Evolutionary conservation across 1,284 basidiomycete species (phyloP).

Genomic region (Amylostereum chailletii): DNA sequence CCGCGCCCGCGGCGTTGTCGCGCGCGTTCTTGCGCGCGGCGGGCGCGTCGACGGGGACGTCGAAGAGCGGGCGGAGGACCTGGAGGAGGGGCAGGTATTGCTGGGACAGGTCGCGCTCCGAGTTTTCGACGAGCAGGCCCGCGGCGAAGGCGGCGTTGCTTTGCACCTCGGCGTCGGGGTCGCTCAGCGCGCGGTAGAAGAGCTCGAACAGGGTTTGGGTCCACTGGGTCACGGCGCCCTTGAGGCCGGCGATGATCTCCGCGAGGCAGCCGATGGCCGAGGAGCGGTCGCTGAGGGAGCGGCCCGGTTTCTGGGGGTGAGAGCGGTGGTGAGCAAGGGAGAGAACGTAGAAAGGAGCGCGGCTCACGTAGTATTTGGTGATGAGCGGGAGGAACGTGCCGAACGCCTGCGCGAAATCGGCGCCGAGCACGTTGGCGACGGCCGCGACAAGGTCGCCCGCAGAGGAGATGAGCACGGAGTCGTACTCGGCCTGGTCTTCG

Average conservation of each 20-base stretch:
- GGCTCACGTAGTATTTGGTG: slow-evolving; percentile 84
- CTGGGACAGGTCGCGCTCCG: slow-evolving; percentile 72
- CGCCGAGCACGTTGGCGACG: slow-evolving; percentile 79
- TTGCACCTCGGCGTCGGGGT: slow-evolving; percentile 86
- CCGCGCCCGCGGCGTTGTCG: slow-evolving; percentile 94
- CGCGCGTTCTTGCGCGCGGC: slow-evolving; percentile 74
- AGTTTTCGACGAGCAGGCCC: slow-evolving; percentile 89
- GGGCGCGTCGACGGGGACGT: slow-evolving; percentile 50
- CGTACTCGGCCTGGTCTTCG: slow-evolving; percentile 91
- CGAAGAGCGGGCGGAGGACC: slow-evolving; percentile 81
- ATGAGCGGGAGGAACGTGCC: slow-evolving; percentile 84
- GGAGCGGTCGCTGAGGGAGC: slow-evolving; percentile 87
- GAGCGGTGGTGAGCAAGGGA: slow-evolving; percentile 9
- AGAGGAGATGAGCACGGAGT: slow-evolving; percentile 90
- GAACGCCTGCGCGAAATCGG: slow-evolving; percentile 84
- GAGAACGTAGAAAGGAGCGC: neutral
- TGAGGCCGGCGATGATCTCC: slow-evolving; percentile 93
- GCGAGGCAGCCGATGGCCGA: slow-evolving; percentile 92
- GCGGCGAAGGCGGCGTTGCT: slow-evolving; percentile 95
- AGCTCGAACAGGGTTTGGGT: slow-evolving; percentile 82
- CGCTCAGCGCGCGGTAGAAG: slow-evolving; percentile 77
- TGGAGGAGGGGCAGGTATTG: slow-evolving; percentile 80
- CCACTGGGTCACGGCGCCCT: slow-evolving; percentile 77
- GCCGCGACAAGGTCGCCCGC: slow-evolving; percentile 93
- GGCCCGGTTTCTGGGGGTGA: slow-evolving; percentile 59